Percentiles rank a stretch among this genome's conserved stretches.
phyloP scores from a whole-genome alignment of 2,329 filamentous ascomycete genomes.

The Scedosporium boydii region DNA sequence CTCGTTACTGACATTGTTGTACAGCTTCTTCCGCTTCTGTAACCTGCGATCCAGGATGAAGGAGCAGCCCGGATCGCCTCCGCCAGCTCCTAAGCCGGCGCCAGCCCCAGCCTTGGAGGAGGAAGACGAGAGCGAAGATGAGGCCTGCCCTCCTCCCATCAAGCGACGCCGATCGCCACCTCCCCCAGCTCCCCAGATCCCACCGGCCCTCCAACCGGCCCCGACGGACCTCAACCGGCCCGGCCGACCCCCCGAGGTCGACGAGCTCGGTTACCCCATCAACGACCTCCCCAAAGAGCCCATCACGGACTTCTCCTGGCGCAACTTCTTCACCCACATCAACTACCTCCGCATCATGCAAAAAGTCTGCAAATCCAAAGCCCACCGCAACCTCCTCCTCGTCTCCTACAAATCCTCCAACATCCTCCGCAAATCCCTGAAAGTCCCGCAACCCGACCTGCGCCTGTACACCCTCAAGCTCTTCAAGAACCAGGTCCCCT shows the following conservation, averaged over 20 bases:
- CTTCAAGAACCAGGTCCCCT: slow-evolving; percentile 97
- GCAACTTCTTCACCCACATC: slow-evolving; percentile 91
- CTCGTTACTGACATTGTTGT: no score
- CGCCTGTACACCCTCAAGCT: slow-evolving; percentile 93
- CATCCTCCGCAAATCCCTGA: slow-evolving; percentile 83
- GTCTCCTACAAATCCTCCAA: slow-evolving; percentile 93
- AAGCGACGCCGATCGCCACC: slow-evolving; percentile 43
- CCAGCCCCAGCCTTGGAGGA: background rate
- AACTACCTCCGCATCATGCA: slow-evolving; percentile 95
- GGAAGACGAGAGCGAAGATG: slow-evolving; percentile 54
- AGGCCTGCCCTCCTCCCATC: slow-evolving; percentile 79
- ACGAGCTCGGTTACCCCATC: slow-evolving; percentile 78
- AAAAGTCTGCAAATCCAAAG: slow-evolving; percentile 93
- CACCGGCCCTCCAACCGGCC: background rate
- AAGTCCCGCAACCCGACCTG: slow-evolving; percentile 78
- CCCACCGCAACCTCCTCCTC: slow-evolving; percentile 85
- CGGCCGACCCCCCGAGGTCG: slow-evolving; percentile 50
- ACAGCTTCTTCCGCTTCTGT: slow-evolving; percentile 86
- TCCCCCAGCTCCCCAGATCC: slow-evolving; percentile 18
- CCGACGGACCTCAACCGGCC: background rate
- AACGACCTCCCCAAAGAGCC: slow-evolving; percentile 61
- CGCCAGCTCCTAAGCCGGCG: background rate
- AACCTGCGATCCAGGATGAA: slow-evolving; percentile 47
- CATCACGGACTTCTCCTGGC: slow-evolving; percentile 83
- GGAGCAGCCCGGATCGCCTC: slow-evolving; percentile 9